Evolutionary conservation across 306 rosid species (phyloP).

Genomic region (Arachis hypogaea): DNA sequence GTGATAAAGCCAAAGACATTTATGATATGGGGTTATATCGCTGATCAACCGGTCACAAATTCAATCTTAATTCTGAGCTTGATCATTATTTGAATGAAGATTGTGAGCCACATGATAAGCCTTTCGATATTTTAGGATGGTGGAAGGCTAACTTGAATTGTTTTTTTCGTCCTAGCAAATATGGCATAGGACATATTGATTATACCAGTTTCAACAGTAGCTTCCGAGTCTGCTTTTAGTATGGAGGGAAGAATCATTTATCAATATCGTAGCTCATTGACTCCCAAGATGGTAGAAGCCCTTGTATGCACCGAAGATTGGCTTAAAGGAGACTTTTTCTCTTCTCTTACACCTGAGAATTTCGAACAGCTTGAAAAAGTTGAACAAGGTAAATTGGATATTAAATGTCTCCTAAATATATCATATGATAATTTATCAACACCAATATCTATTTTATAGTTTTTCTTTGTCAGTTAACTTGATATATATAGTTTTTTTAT

Average conservation of each 20-base stretch:
- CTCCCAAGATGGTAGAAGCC: slow-evolving; percentile 2
- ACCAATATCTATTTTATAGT: too few relatives aligned
- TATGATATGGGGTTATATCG: background rate
- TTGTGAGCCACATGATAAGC: background rate
- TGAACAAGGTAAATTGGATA: too few relatives aligned
- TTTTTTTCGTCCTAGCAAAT: too few relatives aligned
- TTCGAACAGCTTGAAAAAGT: too few relatives aligned
- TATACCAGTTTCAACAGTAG: background rate
- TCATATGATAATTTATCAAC: too few relatives aligned
- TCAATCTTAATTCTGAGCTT: slow-evolving; percentile 1
- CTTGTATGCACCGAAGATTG: background rate
- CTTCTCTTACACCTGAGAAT: too few relatives aligned
- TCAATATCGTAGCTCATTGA: slow-evolving; percentile 15
- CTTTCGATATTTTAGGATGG: slow-evolving; percentile 24
- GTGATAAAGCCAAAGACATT: background rate
- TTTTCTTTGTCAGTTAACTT: too few relatives aligned
- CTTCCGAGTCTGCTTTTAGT: background rate
- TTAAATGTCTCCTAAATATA: too few relatives aligned
- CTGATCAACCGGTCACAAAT: background rate
- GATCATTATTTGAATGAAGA: slow-evolving; percentile 16
- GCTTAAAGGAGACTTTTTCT: too few relatives aligned
- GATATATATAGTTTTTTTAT: too few relatives aligned
- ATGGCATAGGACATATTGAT: too few relatives aligned
- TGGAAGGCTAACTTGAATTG: background rate
- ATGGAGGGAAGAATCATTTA: slow-evolving; percentile 6